Conservation (phyloP, 2,329 filamentous ascomycete genomes). For the Peltaster fructicola region DNA sequence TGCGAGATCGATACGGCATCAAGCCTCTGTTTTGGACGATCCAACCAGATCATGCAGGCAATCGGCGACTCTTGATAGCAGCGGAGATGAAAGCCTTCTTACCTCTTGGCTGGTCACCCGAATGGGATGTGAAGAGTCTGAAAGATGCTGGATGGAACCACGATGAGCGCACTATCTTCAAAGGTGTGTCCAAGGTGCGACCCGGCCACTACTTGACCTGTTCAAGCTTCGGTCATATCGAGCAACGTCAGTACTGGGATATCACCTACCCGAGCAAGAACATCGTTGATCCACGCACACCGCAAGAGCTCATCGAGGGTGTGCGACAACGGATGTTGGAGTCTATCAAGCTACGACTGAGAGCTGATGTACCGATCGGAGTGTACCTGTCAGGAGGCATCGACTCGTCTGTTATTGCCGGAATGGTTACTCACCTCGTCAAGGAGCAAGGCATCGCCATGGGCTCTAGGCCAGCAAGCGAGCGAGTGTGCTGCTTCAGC, state of each 20-base stretch:
- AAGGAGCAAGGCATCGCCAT: constrained; percentile 28
- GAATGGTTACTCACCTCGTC: constrained; percentile 37
- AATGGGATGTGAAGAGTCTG: constrained; percentile 35
- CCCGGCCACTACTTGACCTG: constrained; percentile 30
- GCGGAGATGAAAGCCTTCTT: constrained; percentile 38
- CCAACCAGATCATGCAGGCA: constrained; percentile 7
- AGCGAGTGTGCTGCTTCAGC: constrained; percentile 31
- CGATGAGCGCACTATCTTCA: constrained; percentile 33
- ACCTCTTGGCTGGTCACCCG: constrained; percentile 32
- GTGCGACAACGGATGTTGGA: constrained; percentile 35
- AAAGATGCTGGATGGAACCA: constrained; percentile 26
- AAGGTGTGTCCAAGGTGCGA: constrained; percentile 28
- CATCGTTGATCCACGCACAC: constrained; percentile 24
- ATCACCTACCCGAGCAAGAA: constrained; percentile 33
- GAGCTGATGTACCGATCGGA: constrained; percentile 40
- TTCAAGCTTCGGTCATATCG: constrained; percentile 20
- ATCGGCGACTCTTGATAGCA: constrained; percentile 28
- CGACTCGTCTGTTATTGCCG: constrained; percentile 39
- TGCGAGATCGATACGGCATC: constrained; percentile 38
- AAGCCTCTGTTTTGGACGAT: constrained; percentile 39
- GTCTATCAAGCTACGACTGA: constrained; percentile 33
- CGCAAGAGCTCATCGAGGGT: constrained; percentile 33
- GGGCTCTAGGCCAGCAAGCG: constrained; percentile 26
- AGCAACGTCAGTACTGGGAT: constrained; percentile 35
- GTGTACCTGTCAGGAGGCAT: constrained; percentile 41